A percentile compares a stretch with the other conserved stretches of the same genome.
These are phyloP conservation scores for Candida ficus DNA, from an alignment of 805 yeast species.

Conservation along the genomic window DNA sequence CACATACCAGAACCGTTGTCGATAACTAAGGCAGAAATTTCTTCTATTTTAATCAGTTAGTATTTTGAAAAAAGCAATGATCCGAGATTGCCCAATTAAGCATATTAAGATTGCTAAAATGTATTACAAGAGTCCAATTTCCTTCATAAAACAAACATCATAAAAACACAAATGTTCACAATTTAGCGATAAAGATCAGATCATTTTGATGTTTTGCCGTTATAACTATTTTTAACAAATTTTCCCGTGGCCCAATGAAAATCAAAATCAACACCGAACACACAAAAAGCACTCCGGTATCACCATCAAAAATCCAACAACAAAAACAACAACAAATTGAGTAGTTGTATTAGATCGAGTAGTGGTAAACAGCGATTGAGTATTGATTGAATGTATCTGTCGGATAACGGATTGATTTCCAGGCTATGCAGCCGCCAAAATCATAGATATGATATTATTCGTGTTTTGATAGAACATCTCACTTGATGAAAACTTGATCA, in stretches of 20 bases:
- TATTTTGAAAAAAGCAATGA: slow-evolving; percentile 2
- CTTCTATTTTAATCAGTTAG: slow-evolving; percentile 21
- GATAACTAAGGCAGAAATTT: slow-evolving; percentile 54
- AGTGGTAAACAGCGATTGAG: not conserved
- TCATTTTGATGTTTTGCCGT: too few relatives aligned
- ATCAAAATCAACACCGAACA: not conserved
- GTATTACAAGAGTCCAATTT: too few relatives aligned
- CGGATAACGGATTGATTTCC: too few relatives aligned
- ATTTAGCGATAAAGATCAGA: too few relatives aligned
- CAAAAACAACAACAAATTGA: not conserved
- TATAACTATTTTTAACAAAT: not conserved
- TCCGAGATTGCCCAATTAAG: too few relatives aligned
- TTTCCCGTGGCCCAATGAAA: slow-evolving; percentile 3
- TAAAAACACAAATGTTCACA: too few relatives aligned
- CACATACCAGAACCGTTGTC: slow-evolving; percentile 99
- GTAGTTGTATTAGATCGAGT: not conserved
- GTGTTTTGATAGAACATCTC: too few relatives aligned
- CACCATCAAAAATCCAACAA: not conserved
- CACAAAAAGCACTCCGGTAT: slow-evolving; percentile 4
- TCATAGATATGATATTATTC: not conserved
- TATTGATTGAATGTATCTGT: too few relatives aligned
- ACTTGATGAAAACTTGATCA: too few relatives aligned
- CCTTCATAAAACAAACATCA: too few relatives aligned
- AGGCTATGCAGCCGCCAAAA: too few relatives aligned
- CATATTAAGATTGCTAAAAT: too few relatives aligned